A percentile compares a stretch with the other conserved stretches of the same genome.
These are phyloP conservation scores for Wallacemonas rigidus DNA, from an alignment of 208 protist genomes.

Conservation along the genomic window DNA sequence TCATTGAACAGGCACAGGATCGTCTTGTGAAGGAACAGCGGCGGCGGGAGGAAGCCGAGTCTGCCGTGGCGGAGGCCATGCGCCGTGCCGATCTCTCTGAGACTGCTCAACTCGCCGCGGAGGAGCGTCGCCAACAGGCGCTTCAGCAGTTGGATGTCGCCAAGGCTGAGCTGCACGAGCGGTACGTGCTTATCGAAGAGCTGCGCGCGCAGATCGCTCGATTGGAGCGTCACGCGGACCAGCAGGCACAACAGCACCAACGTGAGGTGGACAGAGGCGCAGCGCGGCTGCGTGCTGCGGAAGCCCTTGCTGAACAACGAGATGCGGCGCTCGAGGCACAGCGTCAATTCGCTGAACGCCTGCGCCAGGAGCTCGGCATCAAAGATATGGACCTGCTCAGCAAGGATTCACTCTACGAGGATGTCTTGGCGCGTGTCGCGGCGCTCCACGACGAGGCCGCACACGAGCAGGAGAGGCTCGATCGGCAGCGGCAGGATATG, in stretches of 20 bases:
- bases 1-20: constrained; percentile 32
- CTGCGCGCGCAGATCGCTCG: constrained; percentile 22
- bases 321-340: constrained; percentile 27
- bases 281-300: constrained; percentile 13
- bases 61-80: constrained; percentile 8
- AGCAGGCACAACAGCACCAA: not conserved
- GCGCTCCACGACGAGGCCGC: constrained; percentile 19
- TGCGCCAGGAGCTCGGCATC: constrained; percentile 27
- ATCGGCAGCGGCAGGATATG: constrained; percentile 15
- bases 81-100: constrained; percentile 17
- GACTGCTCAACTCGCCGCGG: not conserved
- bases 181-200: constrained; percentile 25
- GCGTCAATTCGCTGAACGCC: constrained; percentile 24
- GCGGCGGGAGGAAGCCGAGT: constrained; percentile 27
- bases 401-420: constrained; percentile 33
- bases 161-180: constrained; percentile 30
- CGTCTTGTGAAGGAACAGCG: constrained; percentile 29
- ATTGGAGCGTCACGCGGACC: constrained; percentile 24
- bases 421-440: constrained; percentile 24
- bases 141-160: constrained; percentile 20
- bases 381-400: constrained; percentile 22
- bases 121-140: constrained; percentile 18
- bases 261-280: not conserved
- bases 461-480: constrained; percentile 18
- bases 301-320: constrained; percentile 16